Evolutionary conservation across 2,329 filamentous ascomycete genomes (phyloP).

Genomic region (Spiromastix sp.): DNA sequence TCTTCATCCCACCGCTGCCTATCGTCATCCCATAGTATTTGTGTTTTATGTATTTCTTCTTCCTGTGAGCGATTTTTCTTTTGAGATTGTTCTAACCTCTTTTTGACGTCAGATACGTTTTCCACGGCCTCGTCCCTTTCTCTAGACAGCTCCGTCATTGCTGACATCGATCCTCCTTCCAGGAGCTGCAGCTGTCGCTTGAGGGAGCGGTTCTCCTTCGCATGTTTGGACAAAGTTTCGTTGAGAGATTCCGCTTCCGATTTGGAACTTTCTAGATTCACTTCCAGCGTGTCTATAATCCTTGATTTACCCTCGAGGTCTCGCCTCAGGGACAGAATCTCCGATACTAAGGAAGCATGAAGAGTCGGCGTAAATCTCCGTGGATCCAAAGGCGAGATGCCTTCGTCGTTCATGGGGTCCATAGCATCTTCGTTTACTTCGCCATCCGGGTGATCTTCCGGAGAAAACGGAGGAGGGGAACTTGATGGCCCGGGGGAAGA

Average conservation of each 20-base stretch:
- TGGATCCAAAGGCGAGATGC: constrained; percentile 68
- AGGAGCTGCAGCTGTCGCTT: constrained; percentile 79
- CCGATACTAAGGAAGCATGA: constrained; percentile 87
- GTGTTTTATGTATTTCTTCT: constrained; percentile 68
- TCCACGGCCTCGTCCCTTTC: constrained; percentile 81
- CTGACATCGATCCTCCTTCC: constrained; percentile 79
- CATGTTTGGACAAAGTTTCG: constrained; percentile 49
- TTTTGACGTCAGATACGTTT: constrained; percentile 58
- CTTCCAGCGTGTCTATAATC: constrained; percentile 76
- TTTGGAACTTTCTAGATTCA: constrained; percentile 57
- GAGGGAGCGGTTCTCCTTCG: constrained; percentile 67
- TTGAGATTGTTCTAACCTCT: constrained; percentile 65
- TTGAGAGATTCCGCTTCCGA: constrained; percentile 65
- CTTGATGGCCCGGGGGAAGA: constrained; percentile 54
- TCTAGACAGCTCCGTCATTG: constrained; percentile 68
- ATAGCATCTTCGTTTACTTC: constrained; percentile 28
- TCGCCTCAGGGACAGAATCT: constrained; percentile 76
- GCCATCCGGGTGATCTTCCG: constrained; percentile 30
- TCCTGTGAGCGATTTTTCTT: constrained; percentile 71
- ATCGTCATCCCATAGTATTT: constrained; percentile 73
- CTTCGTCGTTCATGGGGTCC: constrained; percentile 45
- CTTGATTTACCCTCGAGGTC: constrained; percentile 86
- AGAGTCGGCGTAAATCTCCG: constrained; percentile 89
- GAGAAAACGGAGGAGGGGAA: constrained; percentile 48
- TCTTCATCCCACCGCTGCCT: constrained; percentile 78